Evolutionary conservation across 2,329 filamentous ascomycete species (phyloP).

Genomic region (Cladosporium velox): DNA sequence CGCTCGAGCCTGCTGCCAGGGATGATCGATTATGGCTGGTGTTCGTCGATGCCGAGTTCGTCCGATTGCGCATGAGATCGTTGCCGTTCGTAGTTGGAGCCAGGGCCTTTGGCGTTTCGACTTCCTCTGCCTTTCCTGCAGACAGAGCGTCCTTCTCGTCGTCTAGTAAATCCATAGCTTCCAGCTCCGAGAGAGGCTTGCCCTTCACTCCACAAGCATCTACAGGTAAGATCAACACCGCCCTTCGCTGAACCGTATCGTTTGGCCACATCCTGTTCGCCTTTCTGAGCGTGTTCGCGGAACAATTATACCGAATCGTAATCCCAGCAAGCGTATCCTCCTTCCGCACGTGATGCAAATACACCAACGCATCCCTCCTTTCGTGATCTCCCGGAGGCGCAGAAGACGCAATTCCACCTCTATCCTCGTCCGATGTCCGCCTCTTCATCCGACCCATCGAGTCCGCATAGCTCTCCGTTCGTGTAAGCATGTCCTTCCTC

Average conservation of each 20-base stretch:
- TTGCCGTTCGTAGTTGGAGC: constrained; percentile 25
- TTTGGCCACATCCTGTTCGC: constrained; percentile 94
- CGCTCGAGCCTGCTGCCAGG: constrained; percentile 39
- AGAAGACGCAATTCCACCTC: constrained; percentile 43
- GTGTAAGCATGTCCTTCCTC: constrained; percentile 47
- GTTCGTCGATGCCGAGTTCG: constrained; percentile 39
- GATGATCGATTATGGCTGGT: constrained; percentile 38
- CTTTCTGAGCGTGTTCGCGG: constrained; percentile 77
- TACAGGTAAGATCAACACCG: constrained; percentile 79
- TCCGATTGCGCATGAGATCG: constrained; percentile 36
- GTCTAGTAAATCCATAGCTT: constrained; percentile 36
- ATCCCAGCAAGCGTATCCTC: constrained; percentile 89
- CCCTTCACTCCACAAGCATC: constrained; percentile 87
- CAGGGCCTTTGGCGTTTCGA: constrained; percentile 36
- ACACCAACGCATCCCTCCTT: constrained; percentile 76
- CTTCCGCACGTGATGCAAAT: constrained; percentile 81
- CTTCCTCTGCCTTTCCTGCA: constrained; percentile 40
- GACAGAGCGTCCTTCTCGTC: constrained; percentile 36
- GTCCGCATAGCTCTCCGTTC: constrained; percentile 45
- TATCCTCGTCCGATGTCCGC: constrained; percentile 66
- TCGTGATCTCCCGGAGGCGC: constrained; percentile 59
- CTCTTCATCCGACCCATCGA: constrained; percentile 59
- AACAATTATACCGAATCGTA: constrained; percentile 85
- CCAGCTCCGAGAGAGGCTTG: constrained; percentile 50
- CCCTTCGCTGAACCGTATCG: constrained; percentile 83